phyloP scores from a whole-genome alignment of 2,329 filamentous ascomycete genomes.

The Aspergillus latus region DNA sequence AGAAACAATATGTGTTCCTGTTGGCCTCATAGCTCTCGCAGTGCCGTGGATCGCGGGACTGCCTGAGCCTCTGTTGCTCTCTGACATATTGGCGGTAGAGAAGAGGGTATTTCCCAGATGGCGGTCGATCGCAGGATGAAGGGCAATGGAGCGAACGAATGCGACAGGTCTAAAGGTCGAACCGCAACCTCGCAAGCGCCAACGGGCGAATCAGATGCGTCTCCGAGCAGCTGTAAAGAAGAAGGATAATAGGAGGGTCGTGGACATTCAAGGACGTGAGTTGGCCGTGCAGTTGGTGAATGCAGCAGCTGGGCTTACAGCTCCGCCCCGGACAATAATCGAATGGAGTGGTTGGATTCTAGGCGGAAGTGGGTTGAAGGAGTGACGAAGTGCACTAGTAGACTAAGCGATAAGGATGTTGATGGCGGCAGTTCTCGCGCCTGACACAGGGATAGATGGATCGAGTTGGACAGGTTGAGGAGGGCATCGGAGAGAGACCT shows the following conservation, averaged over 20 bases:
- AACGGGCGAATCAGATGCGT: conserved; percentile 8
- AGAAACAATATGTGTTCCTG: conserved; percentile 37
- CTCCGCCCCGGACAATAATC: conserved; percentile 26
- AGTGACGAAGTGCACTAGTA: conserved; percentile 10
- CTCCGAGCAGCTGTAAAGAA: conserved; percentile 3
- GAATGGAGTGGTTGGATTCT: conserved; percentile 18
- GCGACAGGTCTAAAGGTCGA: conserved; percentile 23
- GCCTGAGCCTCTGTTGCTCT: conserved; percentile 22
- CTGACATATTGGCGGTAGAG: conserved; percentile 22
- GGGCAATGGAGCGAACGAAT: conserved; percentile 16
- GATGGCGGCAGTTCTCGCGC: conserved; percentile 18
- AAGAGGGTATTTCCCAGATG: conserved; percentile 15
- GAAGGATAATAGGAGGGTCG: conserved; percentile 2
- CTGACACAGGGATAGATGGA: conserved; percentile 21
- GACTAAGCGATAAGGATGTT: conserved; percentile 9
- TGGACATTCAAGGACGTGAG: conserved; percentile 18
- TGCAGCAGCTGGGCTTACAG: conserved; percentile 24
- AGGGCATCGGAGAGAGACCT: conserved; percentile 26
- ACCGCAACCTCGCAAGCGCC: conserved; percentile 15
- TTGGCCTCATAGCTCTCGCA: conserved; percentile 24
- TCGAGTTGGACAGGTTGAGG: conserved; percentile 17
- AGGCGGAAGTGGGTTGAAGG: conserved; percentile 17
- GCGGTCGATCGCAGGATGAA: conserved; percentile 20
- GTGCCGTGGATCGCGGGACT: conserved; percentile 21
- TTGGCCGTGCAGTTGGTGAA: conserved; percentile 22